Percentiles rank a stretch among this genome's conserved stretches.
Conservation (phyloP, 805 yeast species). For the Candida hispaniensis region DNA sequence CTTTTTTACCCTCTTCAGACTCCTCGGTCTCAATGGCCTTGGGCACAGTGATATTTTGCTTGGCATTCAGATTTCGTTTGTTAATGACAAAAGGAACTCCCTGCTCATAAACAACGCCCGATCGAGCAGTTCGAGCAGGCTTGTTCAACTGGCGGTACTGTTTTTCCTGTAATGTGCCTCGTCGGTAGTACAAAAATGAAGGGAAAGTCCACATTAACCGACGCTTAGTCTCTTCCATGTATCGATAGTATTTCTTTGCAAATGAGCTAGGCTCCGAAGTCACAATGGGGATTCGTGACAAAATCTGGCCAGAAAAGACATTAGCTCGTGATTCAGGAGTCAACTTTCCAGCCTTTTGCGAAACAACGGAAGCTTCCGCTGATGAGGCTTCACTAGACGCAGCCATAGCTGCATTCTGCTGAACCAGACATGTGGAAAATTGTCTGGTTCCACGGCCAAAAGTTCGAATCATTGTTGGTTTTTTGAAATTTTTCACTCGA, state of each 20-base stretch:
- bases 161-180: constrained; percentile 82
- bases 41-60: constrained; percentile 72
- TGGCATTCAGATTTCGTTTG: constrained; percentile 76
- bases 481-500: no score
- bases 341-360: constrained; percentile 7
- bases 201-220: constrained; percentile 98
- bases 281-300: constrained; percentile 75
- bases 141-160: constrained; percentile 63
- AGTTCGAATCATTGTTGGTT: no score
- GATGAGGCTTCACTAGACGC: no score
- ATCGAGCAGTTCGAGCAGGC: constrained; percentile 61
- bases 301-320: constrained; percentile 37
- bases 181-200: constrained; percentile 78
- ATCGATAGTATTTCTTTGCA: constrained; percentile 64
- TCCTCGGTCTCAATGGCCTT: constrained; percentile 18
- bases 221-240: constrained; percentile 77
- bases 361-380: not conserved
- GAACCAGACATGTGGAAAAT: no score
- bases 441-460: no score
- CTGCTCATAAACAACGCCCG: constrained; percentile 65
- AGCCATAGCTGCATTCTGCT: no score
- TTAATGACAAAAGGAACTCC: constrained; percentile 82
- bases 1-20: constrained; percentile 40
- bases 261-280: constrained; percentile 66
- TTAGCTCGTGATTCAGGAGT: constrained; percentile 16